Conservation (phyloP, 2,329 filamentous ascomycete genomes). For the Thermochaetoides dissita region DNA sequence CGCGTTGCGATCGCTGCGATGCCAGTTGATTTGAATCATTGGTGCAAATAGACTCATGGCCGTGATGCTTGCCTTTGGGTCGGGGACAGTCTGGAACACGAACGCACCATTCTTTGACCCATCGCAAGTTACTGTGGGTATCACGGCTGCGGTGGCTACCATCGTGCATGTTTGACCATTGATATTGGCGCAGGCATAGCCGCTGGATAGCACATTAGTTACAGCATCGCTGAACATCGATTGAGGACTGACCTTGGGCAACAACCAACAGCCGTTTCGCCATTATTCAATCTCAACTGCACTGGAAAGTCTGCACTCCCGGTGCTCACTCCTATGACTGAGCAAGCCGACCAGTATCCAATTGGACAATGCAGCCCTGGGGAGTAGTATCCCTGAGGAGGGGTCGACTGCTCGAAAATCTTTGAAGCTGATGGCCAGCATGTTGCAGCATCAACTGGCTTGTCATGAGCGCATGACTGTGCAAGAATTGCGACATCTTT, state of each 20-base stretch:
- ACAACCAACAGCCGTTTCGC: slow-evolving; percentile 18
- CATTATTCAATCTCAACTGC: slow-evolving; percentile 14
- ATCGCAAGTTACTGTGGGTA: slow-evolving; percentile 15
- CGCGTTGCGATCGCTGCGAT: slow-evolving; percentile 12
- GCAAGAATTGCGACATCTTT: slow-evolving; percentile 11
- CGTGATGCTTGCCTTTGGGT: slow-evolving; percentile 10
- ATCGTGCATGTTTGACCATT: slow-evolving; percentile 17
- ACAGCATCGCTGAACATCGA: no score
- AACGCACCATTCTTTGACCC: slow-evolving; percentile 8
- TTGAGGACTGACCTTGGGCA: slow-evolving; percentile 15
- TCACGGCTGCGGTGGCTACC: slow-evolving; percentile 12
- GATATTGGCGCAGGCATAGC: slow-evolving; percentile 16
- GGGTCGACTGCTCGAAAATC: slow-evolving; percentile 7
- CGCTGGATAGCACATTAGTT: slow-evolving; percentile 7
- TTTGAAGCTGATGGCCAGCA: slow-evolving; percentile 16
- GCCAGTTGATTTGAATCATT: slow-evolving; percentile 19
- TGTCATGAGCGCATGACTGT: slow-evolving; percentile 11
- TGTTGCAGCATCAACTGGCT: slow-evolving; percentile 10
- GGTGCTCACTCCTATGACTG: slow-evolving; percentile 14
- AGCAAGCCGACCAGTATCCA: slow-evolving; percentile 17
- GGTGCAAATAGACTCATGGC: slow-evolving; percentile 15
- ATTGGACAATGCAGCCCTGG: slow-evolving; percentile 16
- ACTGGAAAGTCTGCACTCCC: slow-evolving; percentile 14
- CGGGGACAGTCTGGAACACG: slow-evolving; percentile 9
- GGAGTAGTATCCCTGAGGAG: slow-evolving; percentile 15